Conservation (phyloP, 1,284 basidiomycete genomes). For the Singerocomus inundabilis region DNA sequence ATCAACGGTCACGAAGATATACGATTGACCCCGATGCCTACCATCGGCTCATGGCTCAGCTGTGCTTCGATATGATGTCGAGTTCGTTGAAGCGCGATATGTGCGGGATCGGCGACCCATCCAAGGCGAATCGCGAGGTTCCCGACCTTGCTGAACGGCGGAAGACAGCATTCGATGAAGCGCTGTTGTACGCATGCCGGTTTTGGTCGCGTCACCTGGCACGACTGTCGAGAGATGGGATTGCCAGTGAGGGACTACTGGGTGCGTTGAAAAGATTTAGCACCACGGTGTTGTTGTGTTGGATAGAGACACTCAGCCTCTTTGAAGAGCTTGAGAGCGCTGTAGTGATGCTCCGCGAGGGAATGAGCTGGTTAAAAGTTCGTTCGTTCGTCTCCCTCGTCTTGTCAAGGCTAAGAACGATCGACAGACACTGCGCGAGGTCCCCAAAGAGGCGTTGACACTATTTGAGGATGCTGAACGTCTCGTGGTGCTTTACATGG, state of each 20-base stretch:
- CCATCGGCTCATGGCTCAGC: conserved; percentile 18
- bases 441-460: conserved; percentile 1
- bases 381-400: background rate
- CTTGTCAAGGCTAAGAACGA: background rate
- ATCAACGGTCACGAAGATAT: conserved; percentile 16
- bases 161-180: conserved; percentile 14
- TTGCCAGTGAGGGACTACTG: conserved; percentile 7
- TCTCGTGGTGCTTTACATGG: conserved; percentile 22
- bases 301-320: conserved; percentile 25
- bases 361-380: conserved; percentile 24
- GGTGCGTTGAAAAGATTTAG: conserved; percentile 11
- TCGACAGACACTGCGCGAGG: conserved; percentile 9
- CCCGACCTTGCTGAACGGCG: conserved; percentile 21
- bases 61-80: conserved; percentile 22
- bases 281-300: conserved; percentile 19
- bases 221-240: conserved; percentile 11
- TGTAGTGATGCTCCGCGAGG: conserved; percentile 21
- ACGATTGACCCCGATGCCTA: conserved; percentile 17
- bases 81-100: conserved; percentile 24
- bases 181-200: conserved; percentile 24
- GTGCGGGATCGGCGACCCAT: conserved; percentile 21
- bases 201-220: conserved; percentile 25
- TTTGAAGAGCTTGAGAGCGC: conserved; percentile 19
- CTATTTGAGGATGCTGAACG: conserved; percentile 20
- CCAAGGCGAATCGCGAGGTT: conserved; percentile 21